Evolutionary conservation across 805 yeast species (phyloP), one percentile per base, ranked within the genome.

Genomic region (Kurtzmaniella fragi): DNA sequence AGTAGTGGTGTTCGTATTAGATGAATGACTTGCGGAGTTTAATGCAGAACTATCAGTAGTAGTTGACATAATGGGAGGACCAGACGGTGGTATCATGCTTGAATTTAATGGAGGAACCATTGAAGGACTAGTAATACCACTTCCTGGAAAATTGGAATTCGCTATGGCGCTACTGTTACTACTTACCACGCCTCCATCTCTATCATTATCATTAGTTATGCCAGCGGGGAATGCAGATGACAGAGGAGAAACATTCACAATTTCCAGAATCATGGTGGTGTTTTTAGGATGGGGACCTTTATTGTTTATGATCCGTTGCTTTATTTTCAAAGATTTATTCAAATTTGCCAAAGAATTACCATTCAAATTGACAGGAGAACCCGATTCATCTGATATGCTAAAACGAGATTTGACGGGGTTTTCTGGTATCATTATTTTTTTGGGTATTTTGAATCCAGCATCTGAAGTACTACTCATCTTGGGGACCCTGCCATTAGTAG

Each of bases 251-350:
- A 66, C 53, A 38, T 59, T 64, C 23, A 64, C 46, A 11, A 65
- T 64, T 30, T 62, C 70, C 31, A 61, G 58, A 34, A 65, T 62
- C 20, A 61, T 39, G 5, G 64, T 50, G 3, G 68, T 49, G 40
- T 54, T 62, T 39, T 64, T 64, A 11, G 67, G 60, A 32, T 57
- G 64, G 3, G 67, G 62, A 39, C 64, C 70, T 34, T 62, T 59
- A 3, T 60, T 42, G 35, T 46, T 61, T 41, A 66, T 62, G 37
- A 66, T 55, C 41, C 61, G 62, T 42, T 68, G 74, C 40, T 68
- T 67, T 28, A 69, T 72, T 43, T 64, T 67, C 20, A 69, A 43
- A 3, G 72, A 61, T 43, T 68, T 67, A 49, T 69, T 69, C 35
- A 69, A 56, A 49, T 63, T 67, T 20, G 70, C 57, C 28, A 68